Evolutionary conservation across 371 early-diverging fungal species (phyloP).

Genomic region (Mortierella sp.): DNA sequence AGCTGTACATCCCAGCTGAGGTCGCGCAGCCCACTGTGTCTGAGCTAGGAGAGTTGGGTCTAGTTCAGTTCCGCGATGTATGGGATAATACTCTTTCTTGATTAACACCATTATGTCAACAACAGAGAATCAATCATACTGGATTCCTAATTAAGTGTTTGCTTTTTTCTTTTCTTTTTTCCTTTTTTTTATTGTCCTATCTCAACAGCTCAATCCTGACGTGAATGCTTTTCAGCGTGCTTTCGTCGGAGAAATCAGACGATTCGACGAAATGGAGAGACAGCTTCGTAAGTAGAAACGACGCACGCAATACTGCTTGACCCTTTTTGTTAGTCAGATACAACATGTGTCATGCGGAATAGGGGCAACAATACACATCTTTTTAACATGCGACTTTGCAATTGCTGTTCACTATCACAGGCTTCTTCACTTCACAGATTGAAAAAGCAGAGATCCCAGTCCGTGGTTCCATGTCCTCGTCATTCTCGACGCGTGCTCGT

Average conservation of each 20-base stretch:
- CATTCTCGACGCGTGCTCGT: constrained; percentile 74
- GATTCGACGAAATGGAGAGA: constrained; percentile 95
- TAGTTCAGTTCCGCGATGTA: constrained; percentile 96
- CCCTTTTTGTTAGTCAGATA: background rate
- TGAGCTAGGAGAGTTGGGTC: constrained; percentile 95
- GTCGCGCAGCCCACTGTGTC: constrained; percentile 93
- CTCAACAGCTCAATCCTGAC: constrained; percentile 85
- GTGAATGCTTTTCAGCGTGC: constrained; percentile 97
- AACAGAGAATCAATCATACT: background rate
- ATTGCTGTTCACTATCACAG: constrained; percentile 3
- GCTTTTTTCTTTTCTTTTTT: too few species aligned
- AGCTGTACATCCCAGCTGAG: constrained; percentile 97
- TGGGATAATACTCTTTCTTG: constrained; percentile 8
- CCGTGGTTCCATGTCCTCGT: constrained; percentile 67
- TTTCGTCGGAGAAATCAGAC: constrained; percentile 93
- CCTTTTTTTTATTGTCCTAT: background rate
- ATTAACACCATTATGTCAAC: background rate
- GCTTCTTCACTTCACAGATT: constrained; percentile 89
- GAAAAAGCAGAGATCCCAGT: constrained; percentile 83
- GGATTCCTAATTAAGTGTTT: background rate
- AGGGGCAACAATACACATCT: background rate
- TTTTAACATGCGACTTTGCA: background rate
- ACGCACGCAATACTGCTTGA: background rate
- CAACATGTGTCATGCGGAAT: constrained; percentile 1
- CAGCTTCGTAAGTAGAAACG: constrained; percentile 79